Evolutionary conservation across 2,329 filamentous ascomycete species (phyloP).

Genomic region (Elsinoe ampelina): DNA sequence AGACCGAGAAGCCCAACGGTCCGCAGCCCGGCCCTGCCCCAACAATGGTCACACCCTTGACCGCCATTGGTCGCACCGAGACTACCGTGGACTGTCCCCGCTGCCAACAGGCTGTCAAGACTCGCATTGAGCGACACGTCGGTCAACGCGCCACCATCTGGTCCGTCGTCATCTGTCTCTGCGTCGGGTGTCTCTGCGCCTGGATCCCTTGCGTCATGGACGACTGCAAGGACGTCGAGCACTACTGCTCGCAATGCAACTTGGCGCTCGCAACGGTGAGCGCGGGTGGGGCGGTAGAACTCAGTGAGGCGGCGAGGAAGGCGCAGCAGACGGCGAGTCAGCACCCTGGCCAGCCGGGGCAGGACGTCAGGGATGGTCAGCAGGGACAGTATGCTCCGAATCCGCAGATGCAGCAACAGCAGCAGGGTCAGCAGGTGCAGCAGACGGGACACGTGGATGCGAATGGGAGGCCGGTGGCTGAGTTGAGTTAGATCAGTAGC

Average conservation of each 20-base stretch:
- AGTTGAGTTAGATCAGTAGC: background rate
- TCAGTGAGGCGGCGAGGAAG: conserved; percentile 5
- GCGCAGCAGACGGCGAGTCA: conserved; percentile 1
- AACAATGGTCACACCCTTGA: conserved; percentile 9
- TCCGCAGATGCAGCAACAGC: conserved; percentile 6
- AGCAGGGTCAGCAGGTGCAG: conserved; percentile 2
- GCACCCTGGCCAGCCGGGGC: background rate
- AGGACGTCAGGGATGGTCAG: background rate
- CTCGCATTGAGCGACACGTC: conserved; percentile 10
- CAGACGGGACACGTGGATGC: conserved; percentile 6
- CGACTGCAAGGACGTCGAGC: conserved; percentile 13
- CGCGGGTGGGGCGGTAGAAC: background rate
- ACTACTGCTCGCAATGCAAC: conserved; percentile 12
- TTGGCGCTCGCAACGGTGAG: conserved; percentile 7
- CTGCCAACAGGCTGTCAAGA: conserved; percentile 9
- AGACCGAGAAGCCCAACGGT: background rate
- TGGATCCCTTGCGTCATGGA: conserved; percentile 13
- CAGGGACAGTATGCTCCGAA: background rate
- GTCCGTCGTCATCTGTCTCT: conserved; percentile 12
- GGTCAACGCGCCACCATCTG: conserved; percentile 9
- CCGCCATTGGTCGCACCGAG: conserved; percentile 9
- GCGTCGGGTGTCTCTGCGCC: conserved; percentile 13
- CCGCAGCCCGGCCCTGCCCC: background rate
- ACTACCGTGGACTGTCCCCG: conserved; percentile 11
- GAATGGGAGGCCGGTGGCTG: conserved; percentile 5